Evolutionary conservation across 148 eudicot species (phyloP).

Genomic region (Rhododendron williamsianum): DNA sequence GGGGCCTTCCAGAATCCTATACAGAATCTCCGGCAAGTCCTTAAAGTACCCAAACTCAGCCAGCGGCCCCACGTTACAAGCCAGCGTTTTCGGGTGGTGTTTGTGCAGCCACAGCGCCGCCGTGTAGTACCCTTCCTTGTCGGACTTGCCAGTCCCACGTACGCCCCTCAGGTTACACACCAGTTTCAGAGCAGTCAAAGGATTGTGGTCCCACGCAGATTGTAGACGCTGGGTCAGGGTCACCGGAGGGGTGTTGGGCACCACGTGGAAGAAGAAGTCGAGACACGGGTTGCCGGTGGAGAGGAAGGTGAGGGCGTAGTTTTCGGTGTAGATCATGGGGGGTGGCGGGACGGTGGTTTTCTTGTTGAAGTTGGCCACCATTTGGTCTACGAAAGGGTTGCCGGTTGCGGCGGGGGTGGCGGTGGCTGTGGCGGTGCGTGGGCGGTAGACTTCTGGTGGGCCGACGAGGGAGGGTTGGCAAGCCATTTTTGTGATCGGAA

Average conservation of each 20-base stretch:
- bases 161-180: conserved; percentile 2
- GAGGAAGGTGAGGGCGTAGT: not conserved
- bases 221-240: not conserved
- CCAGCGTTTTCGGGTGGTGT: not conserved
- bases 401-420: not conserved
- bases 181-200: not conserved
- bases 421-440: not conserved
- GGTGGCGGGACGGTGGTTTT: not conserved
- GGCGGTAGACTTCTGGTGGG: not conserved
- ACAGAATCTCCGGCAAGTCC: conserved; percentile 6
- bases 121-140: not conserved
- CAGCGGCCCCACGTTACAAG: not conserved
- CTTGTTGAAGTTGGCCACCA: conserved; percentile 1
- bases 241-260: not conserved
- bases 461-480: not conserved
- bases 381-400: not conserved
- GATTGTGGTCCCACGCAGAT: not conserved
- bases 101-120: not conserved
- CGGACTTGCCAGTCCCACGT: not conserved
- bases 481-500: not conserved
- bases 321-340: not conserved
- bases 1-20: not conserved
- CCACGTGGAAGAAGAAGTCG: not conserved
- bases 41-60: not conserved
- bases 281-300: conserved; percentile 3